Evolutionary conservation across 2,329 filamentous ascomycete species (phyloP), one percentile per base, ranked within the genome.

Genomic region (Aureobasidium sp.): DNA sequence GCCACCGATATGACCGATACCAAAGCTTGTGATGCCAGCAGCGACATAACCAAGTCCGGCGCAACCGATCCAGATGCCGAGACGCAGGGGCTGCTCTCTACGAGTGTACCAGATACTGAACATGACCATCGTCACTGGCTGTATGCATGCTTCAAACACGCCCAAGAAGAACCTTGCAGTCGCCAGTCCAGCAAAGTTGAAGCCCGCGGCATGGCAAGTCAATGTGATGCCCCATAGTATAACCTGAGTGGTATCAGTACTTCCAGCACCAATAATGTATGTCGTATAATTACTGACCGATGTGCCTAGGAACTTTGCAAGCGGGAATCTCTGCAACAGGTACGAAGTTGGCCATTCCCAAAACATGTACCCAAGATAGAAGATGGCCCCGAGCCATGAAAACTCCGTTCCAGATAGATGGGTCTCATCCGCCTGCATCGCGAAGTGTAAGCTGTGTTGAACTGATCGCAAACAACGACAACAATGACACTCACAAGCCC

Each of bases 51-150:
- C 85, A 37, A 87, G 77, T n/a, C 45, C 45, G 45, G 82, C 85
- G 61, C 81, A 81, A 2, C 85, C 85, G 64, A 87, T 87, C 87
- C 87, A 90, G 61, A 88, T 82, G 3, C 81, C 82, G 0, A 82
- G 82, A 8, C 87, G 76, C 0, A 79, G 75, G 1, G 83, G 84
- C 73, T 89, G 87, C 70, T 90, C 87, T 58, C 78, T 78, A 70
- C 85, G 85, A 0, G 87, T 89, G 68, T 89, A 90, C 87, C 87
- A 90, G 73, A 88, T 85, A 5, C 79, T 83, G 1, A 86, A 88
- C 67, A 90, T 80, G 1, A 90, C 76, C 0, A 84, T 82, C 67
- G 89, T 89, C 0, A 85, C 86, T 0, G 87, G 87, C 0, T 85
- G 87, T 1, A 89, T 85, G 0, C 86, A 84, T 0, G 85, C 79